Base-by-base conservation (phyloP, 306 rosid species). In the Trifolium repens region DNA sequence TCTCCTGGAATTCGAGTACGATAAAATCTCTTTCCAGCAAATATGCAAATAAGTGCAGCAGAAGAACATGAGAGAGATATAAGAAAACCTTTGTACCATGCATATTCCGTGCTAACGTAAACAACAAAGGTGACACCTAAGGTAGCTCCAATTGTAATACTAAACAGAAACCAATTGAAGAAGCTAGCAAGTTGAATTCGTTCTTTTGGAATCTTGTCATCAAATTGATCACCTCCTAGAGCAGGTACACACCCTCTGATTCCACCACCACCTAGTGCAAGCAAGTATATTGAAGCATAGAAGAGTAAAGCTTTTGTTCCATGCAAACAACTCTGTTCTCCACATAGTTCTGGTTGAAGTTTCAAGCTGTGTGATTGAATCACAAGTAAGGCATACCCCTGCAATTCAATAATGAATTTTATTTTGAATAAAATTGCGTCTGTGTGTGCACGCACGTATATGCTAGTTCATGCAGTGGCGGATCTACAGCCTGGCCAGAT, bases 191-290 rank as follows among this genome's bases (percentile, higher is more conserved):
- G 52, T 43, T 53, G 80, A 15, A 46, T 58, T 2, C 78, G 76
- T 62, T 86, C 90, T 42, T 80, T 61, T 7, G 85, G 89, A 15
- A 67, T 79, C 44, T 74, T 77, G 8, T 81, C 42, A 30, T 89
- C 88, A 42, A 89, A 89, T 68, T 87, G 88, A 81, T 89, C 88
- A 1, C 82, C 91, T 34, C 93, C 91, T 17, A 86, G 73, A 6
- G 89, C 87, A 7, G 91, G 91, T 9, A 87, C 81, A 59, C 88
- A 82, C 3, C 89, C 91, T 76, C 89, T 76, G 52, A 86, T 81
- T 30, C 89, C 89, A 59, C 93, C 88, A 66, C 86, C 89, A 62
- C 93, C 89, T 9, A 89, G 87, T 27, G 81, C 93, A 15, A 84
- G 17, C 54, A 89, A 79, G 77, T 81, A 73, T 66, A 89, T 70